A percentile compares a stretch with the other conserved stretches of the same genome.
phyloP scores from a whole-genome alignment of 1,284 basidiomycete species.

The Malassezia caprae region DNA sequence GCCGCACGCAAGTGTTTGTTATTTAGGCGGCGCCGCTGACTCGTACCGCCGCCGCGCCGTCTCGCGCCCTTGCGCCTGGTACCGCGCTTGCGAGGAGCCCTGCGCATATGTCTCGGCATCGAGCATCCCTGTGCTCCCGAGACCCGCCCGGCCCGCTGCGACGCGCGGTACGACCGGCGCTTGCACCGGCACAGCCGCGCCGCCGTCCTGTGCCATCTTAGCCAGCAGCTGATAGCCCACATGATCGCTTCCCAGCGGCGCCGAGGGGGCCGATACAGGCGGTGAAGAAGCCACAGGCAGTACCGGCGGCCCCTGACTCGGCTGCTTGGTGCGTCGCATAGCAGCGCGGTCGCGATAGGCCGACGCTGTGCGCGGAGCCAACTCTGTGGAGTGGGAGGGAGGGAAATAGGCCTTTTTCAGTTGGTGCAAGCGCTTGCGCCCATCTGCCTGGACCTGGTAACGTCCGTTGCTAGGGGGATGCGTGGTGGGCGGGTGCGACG shows the following conservation, averaged over 20 bases:
- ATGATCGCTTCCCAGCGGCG: background rate
- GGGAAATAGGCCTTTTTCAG: constrained; percentile 7
- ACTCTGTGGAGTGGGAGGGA: background rate
- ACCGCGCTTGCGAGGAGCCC: background rate
- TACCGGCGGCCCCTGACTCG: background rate
- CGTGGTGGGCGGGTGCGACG: background rate
- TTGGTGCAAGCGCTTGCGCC: constrained; percentile 1
- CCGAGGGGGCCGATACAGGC: background rate
- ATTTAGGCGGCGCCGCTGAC: constrained; percentile 18
- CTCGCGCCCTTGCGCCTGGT: constrained; percentile 1
- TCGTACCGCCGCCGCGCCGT: constrained; percentile 1
- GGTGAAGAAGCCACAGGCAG: background rate
- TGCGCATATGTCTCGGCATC: constrained; percentile 1
- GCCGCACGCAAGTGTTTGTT: constrained; percentile 36
- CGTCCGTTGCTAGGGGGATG: background rate
- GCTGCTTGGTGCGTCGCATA: constrained; percentile 1
- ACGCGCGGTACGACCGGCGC: constrained; percentile 7
- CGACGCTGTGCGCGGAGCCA: background rate
- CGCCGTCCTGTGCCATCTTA: constrained; percentile 3
- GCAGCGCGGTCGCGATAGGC: constrained; percentile 16
- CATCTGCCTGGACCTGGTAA: background rate
- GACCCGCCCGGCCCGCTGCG: constrained; percentile 5
- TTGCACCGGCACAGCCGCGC: background rate
- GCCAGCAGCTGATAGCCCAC: constrained; percentile 11
- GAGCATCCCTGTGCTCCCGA: constrained; percentile 2